Evolutionary conservation across 1,284 basidiomycete species (phyloP), one percentile per base, ranked within the genome.

Genomic region (Rhodotorula sp.): DNA sequence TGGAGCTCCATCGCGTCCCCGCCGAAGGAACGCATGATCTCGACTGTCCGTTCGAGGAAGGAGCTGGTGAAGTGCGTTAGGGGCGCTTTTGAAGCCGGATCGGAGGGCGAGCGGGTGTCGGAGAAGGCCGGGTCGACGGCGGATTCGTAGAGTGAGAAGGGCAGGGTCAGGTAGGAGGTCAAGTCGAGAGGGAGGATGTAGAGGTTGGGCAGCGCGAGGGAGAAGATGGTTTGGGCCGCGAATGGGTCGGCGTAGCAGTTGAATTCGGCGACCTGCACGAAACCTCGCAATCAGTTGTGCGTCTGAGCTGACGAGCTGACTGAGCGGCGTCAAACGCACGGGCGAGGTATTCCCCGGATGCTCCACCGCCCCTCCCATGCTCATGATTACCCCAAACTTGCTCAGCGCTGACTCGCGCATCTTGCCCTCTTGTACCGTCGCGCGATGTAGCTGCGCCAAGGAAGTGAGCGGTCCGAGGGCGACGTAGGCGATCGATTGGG

Each of bases 351-450:
- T 98, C 4, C 94, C 94, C 0, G 94, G 92, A 26, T 91, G 90
- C 74, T 97, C 93, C 40, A 98, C 81, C 2, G 91, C 88, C n/a
- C 94, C 94, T n/a, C 94, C 95, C 94, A 98, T 98, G 78, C 88
- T 88, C 26, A 94, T 83, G 34, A 98, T 84, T 20, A 87, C 85
- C 46, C 85, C 86, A 3, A 88, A 78, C 8, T 48, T 82, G 18
- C 59, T 51, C 37, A 83, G 83, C 1, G 86, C 82, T 44, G 82
- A 79, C 2, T 85, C 84, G 75, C 91, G 40, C 40, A 85, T 51
- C 16, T n/a, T 0, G 46, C 46, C 31, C 10, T 11, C 26, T 7
- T 8, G 7, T 59, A 16, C 84, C 84, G 79, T 89, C 83, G 59
- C 90, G 84, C 51, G 83, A 82, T 2, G 92, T 13, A 73, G 50